phyloP scores from a whole-genome alignment of 371 early-diverging fungal species.

The Lichtheimia hyalospora region DNA sequence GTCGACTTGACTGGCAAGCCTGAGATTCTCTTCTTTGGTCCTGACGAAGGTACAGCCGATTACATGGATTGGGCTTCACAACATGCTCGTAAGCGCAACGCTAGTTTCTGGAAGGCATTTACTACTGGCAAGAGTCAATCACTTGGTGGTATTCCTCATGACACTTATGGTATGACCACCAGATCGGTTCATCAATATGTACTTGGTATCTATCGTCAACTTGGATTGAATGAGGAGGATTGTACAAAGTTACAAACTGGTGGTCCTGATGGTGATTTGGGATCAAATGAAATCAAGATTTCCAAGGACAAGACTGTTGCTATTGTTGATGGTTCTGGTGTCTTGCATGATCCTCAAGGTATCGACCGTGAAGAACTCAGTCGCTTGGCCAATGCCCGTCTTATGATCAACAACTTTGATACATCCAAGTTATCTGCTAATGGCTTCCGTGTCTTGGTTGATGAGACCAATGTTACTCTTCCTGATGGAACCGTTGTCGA shows the following conservation, averaged over 20 bases:
- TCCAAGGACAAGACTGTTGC: conserved; percentile 94
- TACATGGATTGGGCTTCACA: conserved; percentile 99
- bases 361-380: conserved; percentile 84
- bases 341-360: conserved; percentile 90
- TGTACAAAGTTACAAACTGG: conserved; percentile 95
- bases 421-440: conserved; percentile 67
- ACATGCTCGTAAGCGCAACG: conserved; percentile 90
- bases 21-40: conserved; percentile 98
- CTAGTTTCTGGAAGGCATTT: conserved; percentile 98
- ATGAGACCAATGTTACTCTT: conserved; percentile 84
- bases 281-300: conserved; percentile 98
- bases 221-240: conserved; percentile 76
- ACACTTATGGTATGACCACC: conserved; percentile 97
- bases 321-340: conserved; percentile 96
- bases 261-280: conserved; percentile 98
- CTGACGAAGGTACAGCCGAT: conserved; percentile 98
- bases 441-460: conserved; percentile 94
- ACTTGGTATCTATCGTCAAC: conserved; percentile 90
- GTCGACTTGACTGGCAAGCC: conserved; percentile 88
- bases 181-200: conserved; percentile 98
- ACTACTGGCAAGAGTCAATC: conserved; percentile 97
- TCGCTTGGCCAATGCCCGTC: conserved; percentile 79
- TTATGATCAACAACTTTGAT: conserved; percentile 93
- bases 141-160: conserved; percentile 98
- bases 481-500: conserved; percentile 88